Percentiles rank a stretch among this genome's conserved stretches.
Evolutionary conservation across 331 rosid species (phyloP).

Genomic region (Arachis monticola): DNA sequence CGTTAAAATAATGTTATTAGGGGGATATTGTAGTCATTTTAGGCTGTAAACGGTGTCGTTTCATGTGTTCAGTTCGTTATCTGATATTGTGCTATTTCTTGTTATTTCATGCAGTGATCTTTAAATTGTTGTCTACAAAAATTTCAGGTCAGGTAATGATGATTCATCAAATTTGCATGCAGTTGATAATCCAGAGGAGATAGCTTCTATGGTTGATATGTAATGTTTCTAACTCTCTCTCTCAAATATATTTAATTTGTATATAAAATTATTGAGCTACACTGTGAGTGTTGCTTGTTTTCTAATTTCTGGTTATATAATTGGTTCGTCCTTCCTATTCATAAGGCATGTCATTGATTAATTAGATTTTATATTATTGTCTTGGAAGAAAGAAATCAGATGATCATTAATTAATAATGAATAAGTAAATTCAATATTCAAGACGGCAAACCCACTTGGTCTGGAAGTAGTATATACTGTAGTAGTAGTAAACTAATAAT

Average conservation of each 20-base stretch:
- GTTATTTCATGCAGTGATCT: background rate
- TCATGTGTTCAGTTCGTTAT: background rate
- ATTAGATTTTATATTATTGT: conserved; percentile 34
- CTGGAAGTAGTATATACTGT: no score
- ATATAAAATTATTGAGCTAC: background rate
- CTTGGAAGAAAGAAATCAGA: conserved; percentile 40
- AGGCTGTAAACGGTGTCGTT: conserved; percentile 31
- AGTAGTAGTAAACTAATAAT: no score
- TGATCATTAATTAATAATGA: conserved; percentile 33
- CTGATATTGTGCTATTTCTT: background rate
- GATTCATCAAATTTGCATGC: conserved; percentile 65
- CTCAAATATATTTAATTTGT: background rate
- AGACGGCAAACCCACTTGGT: background rate
- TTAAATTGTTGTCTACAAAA: background rate
- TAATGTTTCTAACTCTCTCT: conserved; percentile 45
- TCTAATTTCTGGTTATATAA: conserved; percentile 22
- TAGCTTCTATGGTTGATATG: conserved; percentile 80
- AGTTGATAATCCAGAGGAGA: conserved; percentile 82
- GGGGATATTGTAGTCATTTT: conserved; percentile 30
- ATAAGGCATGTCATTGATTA: conserved; percentile 42
- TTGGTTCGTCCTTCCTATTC: conserved; percentile 9
- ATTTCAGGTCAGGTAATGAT: conserved; percentile 54
- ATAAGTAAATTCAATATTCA: conserved; percentile 37
- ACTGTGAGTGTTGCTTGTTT: background rate
- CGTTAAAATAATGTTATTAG: conserved; percentile 30